These are phyloP conservation scores for Dactylellina drechsleri DNA, from an alignment of 2,329 filamentous ascomycete genomes.

Conservation along the genomic window DNA sequence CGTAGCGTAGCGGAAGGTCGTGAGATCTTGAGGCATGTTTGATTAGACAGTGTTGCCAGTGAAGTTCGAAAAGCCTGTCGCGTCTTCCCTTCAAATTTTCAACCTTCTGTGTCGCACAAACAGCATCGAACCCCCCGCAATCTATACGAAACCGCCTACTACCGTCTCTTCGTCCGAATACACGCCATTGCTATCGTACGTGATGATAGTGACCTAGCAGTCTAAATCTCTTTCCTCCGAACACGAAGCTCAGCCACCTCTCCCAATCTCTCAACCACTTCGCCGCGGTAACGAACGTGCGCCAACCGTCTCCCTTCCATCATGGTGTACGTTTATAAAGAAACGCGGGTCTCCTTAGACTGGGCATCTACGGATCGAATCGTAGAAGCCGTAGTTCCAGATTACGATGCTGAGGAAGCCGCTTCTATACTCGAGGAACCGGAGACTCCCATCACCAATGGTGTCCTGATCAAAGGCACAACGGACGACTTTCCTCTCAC, in stretches of 20 bases:
- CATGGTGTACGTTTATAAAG: slow-evolving; percentile 73
- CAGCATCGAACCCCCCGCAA: slow-evolving; percentile 16
- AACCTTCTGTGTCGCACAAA: slow-evolving; percentile 34
- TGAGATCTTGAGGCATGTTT: no score
- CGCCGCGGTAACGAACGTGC: slow-evolving; percentile 29
- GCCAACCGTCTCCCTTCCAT: slow-evolving; percentile 24
- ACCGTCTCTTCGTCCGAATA: slow-evolving; percentile 17
- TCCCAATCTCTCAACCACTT: slow-evolving; percentile 5
- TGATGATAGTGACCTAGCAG: slow-evolving; percentile 17
- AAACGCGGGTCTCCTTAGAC: slow-evolving; percentile 85
- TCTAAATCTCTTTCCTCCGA: neutral
- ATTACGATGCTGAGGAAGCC: slow-evolving; percentile 60
- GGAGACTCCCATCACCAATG: slow-evolving; percentile 60
- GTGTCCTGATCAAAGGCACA: slow-evolving; percentile 68
- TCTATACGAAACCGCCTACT: slow-evolving; percentile 6
- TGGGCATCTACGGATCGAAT: slow-evolving; percentile 64
- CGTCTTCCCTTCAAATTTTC: slow-evolving; percentile 49
- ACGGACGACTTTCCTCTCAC: slow-evolving; percentile 71
- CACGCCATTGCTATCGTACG: slow-evolving; percentile 18
- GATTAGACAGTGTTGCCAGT: slow-evolving; percentile 30
- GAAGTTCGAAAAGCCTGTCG: slow-evolving; percentile 54
- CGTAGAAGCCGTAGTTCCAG: slow-evolving; percentile 60
- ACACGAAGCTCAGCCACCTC: slow-evolving; percentile 17
- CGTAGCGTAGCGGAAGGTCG: no score
- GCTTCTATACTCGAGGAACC: slow-evolving; percentile 60